phyloP scores from a whole-genome alignment of 2,329 filamentous ascomycete genomes.

The Sporothrix globosa region DNA sequence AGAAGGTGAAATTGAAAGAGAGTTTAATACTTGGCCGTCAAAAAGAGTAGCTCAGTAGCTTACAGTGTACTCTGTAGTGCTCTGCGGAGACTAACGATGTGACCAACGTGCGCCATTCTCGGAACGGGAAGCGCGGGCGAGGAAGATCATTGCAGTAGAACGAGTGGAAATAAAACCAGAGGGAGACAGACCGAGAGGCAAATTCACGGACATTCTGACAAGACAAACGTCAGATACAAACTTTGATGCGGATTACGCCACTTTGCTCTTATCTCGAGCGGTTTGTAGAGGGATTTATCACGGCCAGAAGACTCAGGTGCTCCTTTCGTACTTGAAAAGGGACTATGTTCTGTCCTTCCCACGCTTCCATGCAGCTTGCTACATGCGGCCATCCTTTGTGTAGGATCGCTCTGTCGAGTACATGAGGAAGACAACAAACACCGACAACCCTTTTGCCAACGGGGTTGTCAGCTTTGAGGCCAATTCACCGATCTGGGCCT shows the following conservation, averaged over 20 bases:
- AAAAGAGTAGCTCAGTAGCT: no score
- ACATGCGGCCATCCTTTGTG: not conserved
- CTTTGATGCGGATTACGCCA: not conserved
- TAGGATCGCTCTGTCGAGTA: constrained; percentile 19
- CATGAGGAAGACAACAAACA: not conserved
- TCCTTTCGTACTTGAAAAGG: not conserved
- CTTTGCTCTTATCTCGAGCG: not conserved
- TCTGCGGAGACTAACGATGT: not conserved
- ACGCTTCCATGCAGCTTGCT: constrained; percentile 14
- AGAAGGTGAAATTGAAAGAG: no score
- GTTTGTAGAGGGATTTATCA: no score
- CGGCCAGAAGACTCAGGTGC: not conserved
- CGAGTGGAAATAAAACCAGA: not conserved
- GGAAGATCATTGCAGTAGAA: not conserved
- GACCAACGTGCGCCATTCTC: not conserved
- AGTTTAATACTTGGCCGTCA: no score
- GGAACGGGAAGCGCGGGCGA: constrained; percentile 17
- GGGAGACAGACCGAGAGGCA: not conserved
- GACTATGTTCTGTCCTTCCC: not conserved
- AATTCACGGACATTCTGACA: not conserved
- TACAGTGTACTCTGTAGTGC: no score
- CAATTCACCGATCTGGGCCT: constrained; percentile 3
- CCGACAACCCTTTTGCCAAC: not conserved
- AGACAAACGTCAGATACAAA: not conserved
- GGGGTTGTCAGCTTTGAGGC: not conserved